A percentile compares a stretch with the other conserved stretches of the same genome.
Evolutionary conservation across 2,329 filamentous ascomycete species (phyloP).

Genomic region (Xylariaceae sp.): DNA sequence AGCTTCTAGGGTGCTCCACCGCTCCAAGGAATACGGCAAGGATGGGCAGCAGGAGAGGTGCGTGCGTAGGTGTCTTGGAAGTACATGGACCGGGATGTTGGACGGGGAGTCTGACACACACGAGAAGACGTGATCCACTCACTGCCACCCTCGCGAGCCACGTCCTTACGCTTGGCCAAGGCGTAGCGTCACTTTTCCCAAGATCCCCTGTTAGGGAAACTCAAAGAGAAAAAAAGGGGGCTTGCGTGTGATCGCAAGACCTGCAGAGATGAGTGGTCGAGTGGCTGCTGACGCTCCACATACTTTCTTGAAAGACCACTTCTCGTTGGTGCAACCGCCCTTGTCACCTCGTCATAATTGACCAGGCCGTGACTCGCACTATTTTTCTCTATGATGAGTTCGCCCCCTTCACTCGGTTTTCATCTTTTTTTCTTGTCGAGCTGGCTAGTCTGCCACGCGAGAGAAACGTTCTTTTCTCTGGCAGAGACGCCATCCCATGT

Average conservation of each 20-base stretch:
- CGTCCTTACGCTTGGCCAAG: too few species aligned
- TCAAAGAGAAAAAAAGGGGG: slow-evolving; percentile 22
- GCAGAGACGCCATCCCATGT: too few species aligned
- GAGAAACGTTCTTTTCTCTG: neutral
- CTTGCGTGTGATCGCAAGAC: slow-evolving; percentile 26
- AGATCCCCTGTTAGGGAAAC: slow-evolving; percentile 13
- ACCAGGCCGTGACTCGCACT: slow-evolving; percentile 34
- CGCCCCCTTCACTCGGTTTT: neutral
- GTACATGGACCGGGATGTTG: slow-evolving; percentile 31
- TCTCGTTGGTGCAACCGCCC: slow-evolving; percentile 23
- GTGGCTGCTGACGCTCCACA: slow-evolving; percentile 29
- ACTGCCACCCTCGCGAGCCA: slow-evolving; percentile 23
- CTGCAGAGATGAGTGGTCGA: slow-evolving; percentile 11
- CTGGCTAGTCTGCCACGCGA: slow-evolving; percentile 5
- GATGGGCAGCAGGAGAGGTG: slow-evolving; percentile 9
- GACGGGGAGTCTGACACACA: slow-evolving; percentile 43
- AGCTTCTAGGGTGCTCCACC: slow-evolving; percentile 31
- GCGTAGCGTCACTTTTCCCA: too few species aligned
- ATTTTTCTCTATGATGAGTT: slow-evolving; percentile 21
- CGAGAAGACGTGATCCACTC: slow-evolving; percentile 39
- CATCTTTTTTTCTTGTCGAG: slow-evolving; percentile 14
- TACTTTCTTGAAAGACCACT: too few species aligned
- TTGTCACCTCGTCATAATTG: slow-evolving; percentile 30
- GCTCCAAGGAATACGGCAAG: slow-evolving; percentile 14
- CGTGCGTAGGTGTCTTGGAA: neutral